phyloP scores from a whole-genome alignment of 2,329 filamentous ascomycete species.

The Aspergillus intermedius region DNA sequence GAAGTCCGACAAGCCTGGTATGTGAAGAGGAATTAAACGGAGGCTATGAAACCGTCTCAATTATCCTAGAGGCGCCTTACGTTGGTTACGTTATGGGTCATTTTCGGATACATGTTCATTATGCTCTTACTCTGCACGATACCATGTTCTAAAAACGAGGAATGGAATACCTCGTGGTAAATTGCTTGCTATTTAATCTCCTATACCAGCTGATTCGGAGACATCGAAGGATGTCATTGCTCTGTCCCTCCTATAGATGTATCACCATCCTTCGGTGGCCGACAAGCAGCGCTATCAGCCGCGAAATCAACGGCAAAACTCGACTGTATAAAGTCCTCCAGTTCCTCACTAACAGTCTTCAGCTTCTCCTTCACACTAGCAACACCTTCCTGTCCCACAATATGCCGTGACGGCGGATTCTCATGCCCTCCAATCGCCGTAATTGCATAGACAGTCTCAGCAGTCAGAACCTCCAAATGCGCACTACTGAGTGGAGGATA shows the following conservation, averaged over 20 bases:
- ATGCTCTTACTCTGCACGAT: too few relatives aligned
- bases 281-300: constrained; percentile 22
- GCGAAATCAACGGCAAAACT: constrained; percentile 69
- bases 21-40: constrained; percentile 13
- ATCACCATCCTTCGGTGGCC: constrained; percentile 13
- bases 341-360: constrained; percentile 89
- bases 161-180: too few relatives aligned
- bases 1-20: constrained; percentile 39
- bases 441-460: constrained; percentile 85
- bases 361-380: constrained; percentile 89
- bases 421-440: constrained; percentile 91
- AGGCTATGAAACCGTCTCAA: too few relatives aligned
- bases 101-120: too few relatives aligned
- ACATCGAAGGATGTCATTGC: constrained; percentile 10
- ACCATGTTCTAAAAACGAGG: too few relatives aligned
- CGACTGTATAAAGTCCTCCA: constrained; percentile 92
- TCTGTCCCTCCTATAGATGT: constrained; percentile 7
- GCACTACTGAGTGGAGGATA: constrained; percentile 66
- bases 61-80: too few relatives aligned
- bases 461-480: constrained; percentile 66
- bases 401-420: constrained; percentile 88
- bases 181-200: too few relatives aligned
- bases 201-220: background rate
- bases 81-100: too few relatives aligned
- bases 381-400: constrained; percentile 84